phyloP scores from a whole-genome alignment of 2,329 filamentous ascomycete species.

The Fusarium penzigii region DNA sequence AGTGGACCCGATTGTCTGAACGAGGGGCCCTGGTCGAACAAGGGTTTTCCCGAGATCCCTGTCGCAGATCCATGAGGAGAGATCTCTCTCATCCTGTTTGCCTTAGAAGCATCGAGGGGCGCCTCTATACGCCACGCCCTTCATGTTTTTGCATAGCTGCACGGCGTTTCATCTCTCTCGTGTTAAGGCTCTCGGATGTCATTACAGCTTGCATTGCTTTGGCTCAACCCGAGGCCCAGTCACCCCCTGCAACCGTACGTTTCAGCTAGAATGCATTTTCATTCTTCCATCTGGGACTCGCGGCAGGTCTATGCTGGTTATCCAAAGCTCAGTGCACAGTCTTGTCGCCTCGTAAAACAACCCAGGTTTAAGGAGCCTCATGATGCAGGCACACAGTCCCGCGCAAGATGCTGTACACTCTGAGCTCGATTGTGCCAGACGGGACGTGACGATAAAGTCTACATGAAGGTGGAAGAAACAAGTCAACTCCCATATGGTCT shows the following conservation, averaged over 20 bases:
- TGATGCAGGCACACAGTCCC: constrained; percentile 19
- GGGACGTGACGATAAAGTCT: constrained; percentile 11
- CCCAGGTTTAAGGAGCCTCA: constrained; percentile 5
- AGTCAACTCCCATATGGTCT: constrained; percentile 3
- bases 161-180: too few relatives aligned
- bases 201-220: background rate
- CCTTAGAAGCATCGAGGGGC: too few relatives aligned
- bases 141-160: too few relatives aligned
- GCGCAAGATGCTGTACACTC: constrained; percentile 17
- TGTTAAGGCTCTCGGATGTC: background rate
- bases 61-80: constrained; percentile 4
- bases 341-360: constrained; percentile 23
- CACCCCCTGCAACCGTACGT: too few relatives aligned
- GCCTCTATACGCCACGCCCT: too few relatives aligned
- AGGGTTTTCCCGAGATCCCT: background rate
- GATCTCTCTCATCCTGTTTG: constrained; percentile 3
- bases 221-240: constrained; percentile 11
- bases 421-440: constrained; percentile 14
- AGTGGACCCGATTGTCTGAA: background rate
- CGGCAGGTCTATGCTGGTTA: background rate
- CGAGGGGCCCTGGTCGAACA: background rate
- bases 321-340: constrained; percentile 5
- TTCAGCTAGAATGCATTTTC: constrained; percentile 11
- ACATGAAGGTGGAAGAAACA: constrained; percentile 12
- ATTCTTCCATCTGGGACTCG: background rate